A percentile compares a stretch with the other conserved stretches of the same genome.
These are phyloP conservation scores for Trametes hirsuta DNA, from an alignment of 1,284 basidiomycete species.

Conservation along the genomic window DNA sequence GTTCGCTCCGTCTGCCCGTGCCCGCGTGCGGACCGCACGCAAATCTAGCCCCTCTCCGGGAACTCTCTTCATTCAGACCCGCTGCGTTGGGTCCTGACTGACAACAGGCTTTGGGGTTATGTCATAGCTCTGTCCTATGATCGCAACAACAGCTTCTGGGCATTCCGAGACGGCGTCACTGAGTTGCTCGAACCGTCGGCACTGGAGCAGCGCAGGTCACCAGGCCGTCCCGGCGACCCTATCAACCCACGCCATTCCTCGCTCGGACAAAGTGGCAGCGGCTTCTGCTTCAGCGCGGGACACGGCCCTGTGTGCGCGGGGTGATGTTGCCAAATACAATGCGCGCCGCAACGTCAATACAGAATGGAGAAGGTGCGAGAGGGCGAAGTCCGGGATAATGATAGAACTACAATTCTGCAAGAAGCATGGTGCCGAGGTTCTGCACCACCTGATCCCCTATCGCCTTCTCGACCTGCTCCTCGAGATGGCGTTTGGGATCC, in stretches of 20 bases:
- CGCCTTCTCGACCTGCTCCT: constrained; percentile 95
- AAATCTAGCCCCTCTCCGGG: constrained; percentile 5
- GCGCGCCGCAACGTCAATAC: constrained; percentile 14
- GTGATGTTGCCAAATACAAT: constrained; percentile 5
- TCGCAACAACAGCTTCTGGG: constrained; percentile 19
- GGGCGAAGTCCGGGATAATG: constrained; percentile 24
- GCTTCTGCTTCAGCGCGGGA: constrained; percentile 3
- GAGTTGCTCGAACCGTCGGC: constrained; percentile 2
- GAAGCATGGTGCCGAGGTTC: constrained; percentile 88
- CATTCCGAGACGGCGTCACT: constrained; percentile 2
- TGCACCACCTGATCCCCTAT: constrained; percentile 97
- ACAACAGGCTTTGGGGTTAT: constrained; percentile 16
- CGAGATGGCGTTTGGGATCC: constrained; percentile 95
- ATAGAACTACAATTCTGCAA: constrained; percentile 73
- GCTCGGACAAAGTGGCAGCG: constrained; percentile 6
- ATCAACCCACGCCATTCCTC: constrained; percentile 10
- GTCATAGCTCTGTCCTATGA: constrained; percentile 24
- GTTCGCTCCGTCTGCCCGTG: not conserved
- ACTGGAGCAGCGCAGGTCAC: constrained; percentile 19
- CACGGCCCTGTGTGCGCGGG: not conserved
- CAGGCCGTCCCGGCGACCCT: constrained; percentile 14
- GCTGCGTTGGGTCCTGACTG: not conserved
- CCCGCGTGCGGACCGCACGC: not conserved
- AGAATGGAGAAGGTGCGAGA: constrained; percentile 15
- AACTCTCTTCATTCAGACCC: not conserved